These are phyloP conservation scores for Pythium chondricola DNA, from an alignment of 352 stramenopile genomes.

Conservation along the genomic window DNA sequence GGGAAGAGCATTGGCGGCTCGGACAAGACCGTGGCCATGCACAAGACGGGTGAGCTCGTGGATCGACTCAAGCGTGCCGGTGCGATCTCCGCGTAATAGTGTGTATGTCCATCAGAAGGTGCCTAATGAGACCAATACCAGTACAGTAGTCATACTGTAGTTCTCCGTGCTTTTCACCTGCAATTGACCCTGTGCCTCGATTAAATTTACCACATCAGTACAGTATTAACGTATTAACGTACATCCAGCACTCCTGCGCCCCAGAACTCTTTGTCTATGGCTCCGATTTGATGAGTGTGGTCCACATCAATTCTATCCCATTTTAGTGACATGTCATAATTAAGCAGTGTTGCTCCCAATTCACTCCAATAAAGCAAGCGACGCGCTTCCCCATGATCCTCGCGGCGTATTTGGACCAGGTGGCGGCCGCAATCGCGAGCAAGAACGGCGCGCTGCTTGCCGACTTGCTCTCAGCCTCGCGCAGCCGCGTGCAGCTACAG, in stretches of 20 bases:
- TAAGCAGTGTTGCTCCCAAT: neutral
- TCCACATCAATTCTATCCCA: no score
- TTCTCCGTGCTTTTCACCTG: no score
- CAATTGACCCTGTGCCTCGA: no score
- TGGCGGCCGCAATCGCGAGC: slow-evolving; percentile 36
- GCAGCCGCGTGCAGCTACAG: slow-evolving; percentile 25
- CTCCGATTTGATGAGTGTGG: slow-evolving; percentile 1
- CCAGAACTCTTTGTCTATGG: slow-evolving; percentile 1
- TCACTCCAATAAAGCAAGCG: neutral
- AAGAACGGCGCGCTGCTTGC: slow-evolving; percentile 50
- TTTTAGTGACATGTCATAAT: neutral
- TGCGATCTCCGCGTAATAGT: slow-evolving; percentile 34
- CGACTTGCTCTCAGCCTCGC: slow-evolving; percentile 42
- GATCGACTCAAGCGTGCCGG: slow-evolving; percentile 77
- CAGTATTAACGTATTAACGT: no score
- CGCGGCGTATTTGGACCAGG: slow-evolving; percentile 49
- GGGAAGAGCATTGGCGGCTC: slow-evolving; percentile 93
- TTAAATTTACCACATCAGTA: no score
- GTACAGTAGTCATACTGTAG: no score
- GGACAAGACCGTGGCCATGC: slow-evolving; percentile 89
- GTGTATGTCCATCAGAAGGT: no score
- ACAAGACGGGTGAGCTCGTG: slow-evolving; percentile 84
- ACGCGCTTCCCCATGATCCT: slow-evolving; percentile 63
- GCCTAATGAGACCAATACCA: no score
- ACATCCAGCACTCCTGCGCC: no score